Percentiles rank a stretch among this genome's conserved stretches.
Evolutionary conservation across 306 rosid genomes (phyloP).

Genomic region (Vicia villosa): DNA sequence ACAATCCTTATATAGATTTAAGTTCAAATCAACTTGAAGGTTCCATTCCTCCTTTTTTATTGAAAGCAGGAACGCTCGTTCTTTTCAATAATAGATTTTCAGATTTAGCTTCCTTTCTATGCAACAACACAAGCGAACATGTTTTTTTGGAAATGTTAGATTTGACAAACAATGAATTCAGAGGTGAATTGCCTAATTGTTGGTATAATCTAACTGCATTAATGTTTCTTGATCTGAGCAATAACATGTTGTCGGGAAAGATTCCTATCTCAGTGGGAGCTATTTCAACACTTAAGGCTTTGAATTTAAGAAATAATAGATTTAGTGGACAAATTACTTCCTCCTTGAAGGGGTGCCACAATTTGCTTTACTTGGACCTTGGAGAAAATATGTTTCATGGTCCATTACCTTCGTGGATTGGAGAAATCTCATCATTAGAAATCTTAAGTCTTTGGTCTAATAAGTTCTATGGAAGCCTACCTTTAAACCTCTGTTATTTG

Average conservation of each 20-base stretch:
- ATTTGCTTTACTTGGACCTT: not conserved
- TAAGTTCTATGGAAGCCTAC: not conserved
- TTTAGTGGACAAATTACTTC: not conserved
- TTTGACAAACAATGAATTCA: slow-evolving; percentile 11
- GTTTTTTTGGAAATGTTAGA: not conserved
- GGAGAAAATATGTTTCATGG: slow-evolving; percentile 17
- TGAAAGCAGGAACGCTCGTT: not conserved
- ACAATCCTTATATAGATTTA: not conserved
- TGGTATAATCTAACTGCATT: not conserved
- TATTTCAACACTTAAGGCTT: not conserved
- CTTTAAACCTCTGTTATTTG: slow-evolving; percentile 16
- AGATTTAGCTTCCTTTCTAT: not conserved
- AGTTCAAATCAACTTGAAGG: slow-evolving; percentile 29
- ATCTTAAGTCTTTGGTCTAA: slow-evolving; percentile 2
- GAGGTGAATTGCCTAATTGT: slow-evolving; percentile 24
- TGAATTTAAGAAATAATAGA: not conserved
- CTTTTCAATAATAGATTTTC: slow-evolving; percentile 23
- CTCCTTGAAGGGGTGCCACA: not conserved
- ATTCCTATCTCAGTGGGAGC: not conserved
- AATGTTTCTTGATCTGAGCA: not conserved
- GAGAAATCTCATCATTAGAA: slow-evolving; percentile 1
- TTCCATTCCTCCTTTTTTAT: slow-evolving; percentile 1
- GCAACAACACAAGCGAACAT: not conserved
- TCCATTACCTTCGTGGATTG: slow-evolving; percentile 28
- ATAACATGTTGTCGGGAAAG: not conserved